phyloP scores from a whole-genome alignment of 768 basidiomycete genomes.

The Lentinula sp. region DNA sequence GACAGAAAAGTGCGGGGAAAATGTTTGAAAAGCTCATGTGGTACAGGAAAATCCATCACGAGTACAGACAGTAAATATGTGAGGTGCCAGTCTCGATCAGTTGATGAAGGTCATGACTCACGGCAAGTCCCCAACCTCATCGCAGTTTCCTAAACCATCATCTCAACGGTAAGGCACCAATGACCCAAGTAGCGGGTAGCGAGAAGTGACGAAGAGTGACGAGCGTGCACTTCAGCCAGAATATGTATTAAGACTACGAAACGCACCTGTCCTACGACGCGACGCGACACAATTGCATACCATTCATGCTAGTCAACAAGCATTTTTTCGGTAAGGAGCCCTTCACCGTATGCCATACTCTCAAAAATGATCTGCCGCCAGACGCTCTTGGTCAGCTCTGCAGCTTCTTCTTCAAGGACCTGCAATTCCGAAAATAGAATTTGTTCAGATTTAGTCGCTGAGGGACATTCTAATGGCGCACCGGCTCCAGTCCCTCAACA shows the following conservation, averaged over 20 bases:
- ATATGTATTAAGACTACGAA: constrained; percentile 37
- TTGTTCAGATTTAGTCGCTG: neutral
- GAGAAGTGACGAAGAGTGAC: constrained; percentile 1
- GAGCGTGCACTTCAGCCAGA: constrained; percentile 1
- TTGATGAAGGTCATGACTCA: too few species aligned
- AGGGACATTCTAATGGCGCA: constrained; percentile 36
- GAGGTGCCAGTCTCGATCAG: neutral
- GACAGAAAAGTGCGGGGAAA: too few species aligned
- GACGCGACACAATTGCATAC: neutral
- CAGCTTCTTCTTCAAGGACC: constrained; percentile 92
- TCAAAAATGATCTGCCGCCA: constrained; percentile 96
- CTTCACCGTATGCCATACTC: constrained; percentile 89
- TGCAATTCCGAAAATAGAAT: constrained; percentile 22
- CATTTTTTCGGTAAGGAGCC: constrained; percentile 81
- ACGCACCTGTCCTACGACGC: constrained; percentile 50
- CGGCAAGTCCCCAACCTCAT: neutral
- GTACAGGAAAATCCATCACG: neutral
- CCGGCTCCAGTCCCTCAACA: constrained; percentile 86
- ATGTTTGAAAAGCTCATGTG: too few species aligned
- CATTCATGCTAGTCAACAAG: constrained; percentile 52
- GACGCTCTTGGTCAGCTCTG: constrained; percentile 66
- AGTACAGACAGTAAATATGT: neutral
- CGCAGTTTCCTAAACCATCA: neutral
- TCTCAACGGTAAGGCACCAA: neutral
- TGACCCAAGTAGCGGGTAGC: neutral